These are phyloP conservation scores for Closterium sp. DNA, from an alignment of 139 green algal species.

Conservation along the genomic window DNA sequence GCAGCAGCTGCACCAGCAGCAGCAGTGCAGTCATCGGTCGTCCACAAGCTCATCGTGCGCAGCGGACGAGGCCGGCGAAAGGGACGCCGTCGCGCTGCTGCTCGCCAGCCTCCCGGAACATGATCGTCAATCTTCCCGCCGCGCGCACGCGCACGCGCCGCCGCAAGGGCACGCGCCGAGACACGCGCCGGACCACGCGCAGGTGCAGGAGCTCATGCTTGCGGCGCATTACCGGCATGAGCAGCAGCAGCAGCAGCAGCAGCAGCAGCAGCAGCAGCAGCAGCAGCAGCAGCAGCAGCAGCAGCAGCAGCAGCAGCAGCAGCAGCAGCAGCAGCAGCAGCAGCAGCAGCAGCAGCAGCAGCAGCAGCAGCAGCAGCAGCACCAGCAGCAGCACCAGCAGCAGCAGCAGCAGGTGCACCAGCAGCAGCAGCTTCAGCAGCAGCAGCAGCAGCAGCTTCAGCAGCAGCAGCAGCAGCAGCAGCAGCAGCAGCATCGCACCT, in stretches of 20 bases:
- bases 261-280: constrained; percentile 15
- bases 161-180: neutral
- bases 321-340: constrained; percentile 17
- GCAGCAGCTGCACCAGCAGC: constrained; percentile 20
- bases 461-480: constrained; percentile 9
- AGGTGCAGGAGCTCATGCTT: neutral
- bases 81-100: too few species aligned
- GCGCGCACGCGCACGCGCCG: neutral
- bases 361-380: constrained; percentile 16
- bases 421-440: too few species aligned
- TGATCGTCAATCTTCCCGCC: neutral
- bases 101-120: neutral
- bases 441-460: constrained; percentile 15
- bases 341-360: constrained; percentile 19
- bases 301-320: constrained; percentile 16
- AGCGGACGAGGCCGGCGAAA: too few species aligned
- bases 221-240: neutral
- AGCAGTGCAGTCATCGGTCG: neutral
- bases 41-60: too few species aligned
- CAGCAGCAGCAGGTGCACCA: constrained; percentile 5
- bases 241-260: constrained; percentile 20
- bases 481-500: too few species aligned
- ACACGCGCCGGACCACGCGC: neutral
- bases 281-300: constrained; percentile 19
- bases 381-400: constrained; percentile 11